These are phyloP conservation scores for Curvularia sp. DNA, from an alignment of 2,329 filamentous ascomycete genomes.

Conservation along the genomic window DNA sequence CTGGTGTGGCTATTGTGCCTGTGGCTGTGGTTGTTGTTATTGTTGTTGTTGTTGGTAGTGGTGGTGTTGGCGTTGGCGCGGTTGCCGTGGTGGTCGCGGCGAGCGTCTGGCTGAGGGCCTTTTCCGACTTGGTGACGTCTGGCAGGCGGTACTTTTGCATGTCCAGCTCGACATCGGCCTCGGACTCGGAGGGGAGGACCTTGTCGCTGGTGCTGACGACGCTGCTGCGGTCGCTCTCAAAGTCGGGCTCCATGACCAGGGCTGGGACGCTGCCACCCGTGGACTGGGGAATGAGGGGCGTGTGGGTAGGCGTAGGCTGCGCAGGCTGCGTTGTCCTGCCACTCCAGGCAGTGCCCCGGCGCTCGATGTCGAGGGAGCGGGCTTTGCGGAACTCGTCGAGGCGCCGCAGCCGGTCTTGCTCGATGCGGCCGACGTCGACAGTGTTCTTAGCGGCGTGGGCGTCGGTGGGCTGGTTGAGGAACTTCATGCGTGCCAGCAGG, in stretches of 20 bases:
- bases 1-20: slow-evolving; percentile 33
- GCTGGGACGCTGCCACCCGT: slow-evolving; percentile 49
- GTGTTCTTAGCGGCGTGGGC: slow-evolving; percentile 34
- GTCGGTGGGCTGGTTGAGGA: slow-evolving; percentile 51
- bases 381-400: slow-evolving; percentile 72
- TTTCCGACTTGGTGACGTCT: slow-evolving; percentile 72
- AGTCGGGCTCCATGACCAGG: slow-evolving; percentile 50
- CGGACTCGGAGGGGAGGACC: slow-evolving; percentile 59
- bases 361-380: slow-evolving; percentile 63
- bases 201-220: slow-evolving; percentile 62
- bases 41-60: slow-evolving; percentile 23
- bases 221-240: slow-evolving; percentile 57
- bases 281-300: slow-evolving; percentile 42
- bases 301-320: not conserved
- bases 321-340: slow-evolving; percentile 48
- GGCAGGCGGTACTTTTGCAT: slow-evolving; percentile 77
- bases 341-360: slow-evolving; percentile 76
- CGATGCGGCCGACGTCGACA: slow-evolving; percentile 67
- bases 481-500: slow-evolving; percentile 55
- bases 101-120: slow-evolving; percentile 51
- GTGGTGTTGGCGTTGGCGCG: slow-evolving; percentile 40
- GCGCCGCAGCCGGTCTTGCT: slow-evolving; percentile 72
- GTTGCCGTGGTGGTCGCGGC: slow-evolving; percentile 46
- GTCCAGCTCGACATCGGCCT: slow-evolving; percentile 60
- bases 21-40: slow-evolving; percentile 47